These are phyloP conservation scores for Avicennia marina DNA, from an alignment of 257 asterid species.

Conservation along the genomic window DNA sequence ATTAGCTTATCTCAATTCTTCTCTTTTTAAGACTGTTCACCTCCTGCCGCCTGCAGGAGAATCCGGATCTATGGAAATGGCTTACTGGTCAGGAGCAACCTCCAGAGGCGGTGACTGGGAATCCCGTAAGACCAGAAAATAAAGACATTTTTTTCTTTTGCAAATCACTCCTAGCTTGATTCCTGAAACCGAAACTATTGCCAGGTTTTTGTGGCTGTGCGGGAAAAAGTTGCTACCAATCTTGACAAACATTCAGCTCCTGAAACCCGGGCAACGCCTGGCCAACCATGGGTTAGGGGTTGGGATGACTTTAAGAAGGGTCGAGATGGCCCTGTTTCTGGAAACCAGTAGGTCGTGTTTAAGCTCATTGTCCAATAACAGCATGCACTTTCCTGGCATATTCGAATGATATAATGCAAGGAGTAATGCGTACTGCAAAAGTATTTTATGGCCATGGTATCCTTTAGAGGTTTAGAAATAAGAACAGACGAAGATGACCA, in stretches of 20 bases:
- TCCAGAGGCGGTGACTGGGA: conserved; percentile 57
- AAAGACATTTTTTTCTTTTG: not conserved
- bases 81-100: conserved; percentile 81
- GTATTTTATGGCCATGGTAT: too few species aligned
- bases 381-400: too few species aligned
- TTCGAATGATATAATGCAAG: too few species aligned
- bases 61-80: conserved; percentile 97
- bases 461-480: too few species aligned
- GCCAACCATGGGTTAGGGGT: conserved; percentile 91
- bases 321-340: conserved; percentile 58
- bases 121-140: conserved; percentile 56
- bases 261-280: conserved; percentile 73
- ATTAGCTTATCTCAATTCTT: not conserved
- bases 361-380: too few species aligned
- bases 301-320: conserved; percentile 94
- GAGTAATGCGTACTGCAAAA: too few species aligned
- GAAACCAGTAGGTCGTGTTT: conserved; percentile 55
- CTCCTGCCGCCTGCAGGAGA: conserved; percentile 53
- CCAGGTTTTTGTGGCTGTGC: conserved; percentile 68
- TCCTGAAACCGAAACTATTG: conserved; percentile 1
- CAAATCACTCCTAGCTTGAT: not conserved
- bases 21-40: not conserved
- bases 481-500: too few species aligned
- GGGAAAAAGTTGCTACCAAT: conserved; percentile 57
- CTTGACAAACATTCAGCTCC: conserved; percentile 66